Conservation (phyloP, 2,329 filamentous ascomycete genomes). For the Davidsoniella neocaledoniae region DNA sequence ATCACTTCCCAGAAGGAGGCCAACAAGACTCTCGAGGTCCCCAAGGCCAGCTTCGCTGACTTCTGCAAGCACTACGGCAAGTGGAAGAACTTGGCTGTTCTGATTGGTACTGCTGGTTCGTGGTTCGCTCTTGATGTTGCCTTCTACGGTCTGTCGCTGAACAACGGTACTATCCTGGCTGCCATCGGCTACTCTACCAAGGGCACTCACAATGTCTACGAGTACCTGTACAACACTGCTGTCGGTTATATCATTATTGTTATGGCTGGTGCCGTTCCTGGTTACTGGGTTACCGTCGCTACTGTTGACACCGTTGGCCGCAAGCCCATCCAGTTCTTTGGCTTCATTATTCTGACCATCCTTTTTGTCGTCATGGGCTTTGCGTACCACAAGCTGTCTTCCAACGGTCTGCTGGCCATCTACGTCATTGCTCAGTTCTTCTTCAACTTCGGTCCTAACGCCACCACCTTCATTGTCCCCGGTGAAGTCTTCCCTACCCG, state of each 20-base stretch:
- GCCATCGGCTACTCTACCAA: slow-evolving; percentile 51
- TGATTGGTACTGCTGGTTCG: slow-evolving; percentile 29
- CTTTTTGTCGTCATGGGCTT: slow-evolving; percentile 32
- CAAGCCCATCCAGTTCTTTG: slow-evolving; percentile 57
- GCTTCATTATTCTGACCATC: slow-evolving; percentile 43
- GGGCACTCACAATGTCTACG: slow-evolving; percentile 39
- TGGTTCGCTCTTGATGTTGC: slow-evolving; percentile 59
- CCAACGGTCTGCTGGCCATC: slow-evolving; percentile 36
- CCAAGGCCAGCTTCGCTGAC: slow-evolving; percentile 56
- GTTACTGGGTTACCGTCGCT: slow-evolving; percentile 67
- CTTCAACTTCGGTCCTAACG: slow-evolving; percentile 43
- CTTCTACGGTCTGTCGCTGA: slow-evolving; percentile 55
- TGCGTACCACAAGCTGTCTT: slow-evolving; percentile 25
- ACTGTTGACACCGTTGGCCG: slow-evolving; percentile 59
- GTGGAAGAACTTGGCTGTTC: slow-evolving; percentile 54
- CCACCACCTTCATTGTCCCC: slow-evolving; percentile 39
- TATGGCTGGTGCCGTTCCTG: slow-evolving; percentile 61
- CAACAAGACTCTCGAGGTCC: slow-evolving; percentile 38
- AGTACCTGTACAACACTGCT: slow-evolving; percentile 55
- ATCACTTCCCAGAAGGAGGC: slow-evolving; percentile 38
- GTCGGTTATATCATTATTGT: slow-evolving; percentile 67
- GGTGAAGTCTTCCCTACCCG: slow-evolving; percentile 40
- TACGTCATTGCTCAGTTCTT: slow-evolving; percentile 26
- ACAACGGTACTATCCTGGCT: slow-evolving; percentile 55
- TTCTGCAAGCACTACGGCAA: slow-evolving; percentile 55